Percentiles rank a stretch among this genome's conserved stretches.
phyloP scores from a whole-genome alignment of 164 flowering plant genomes.

The Vitis rotundifolia region DNA sequence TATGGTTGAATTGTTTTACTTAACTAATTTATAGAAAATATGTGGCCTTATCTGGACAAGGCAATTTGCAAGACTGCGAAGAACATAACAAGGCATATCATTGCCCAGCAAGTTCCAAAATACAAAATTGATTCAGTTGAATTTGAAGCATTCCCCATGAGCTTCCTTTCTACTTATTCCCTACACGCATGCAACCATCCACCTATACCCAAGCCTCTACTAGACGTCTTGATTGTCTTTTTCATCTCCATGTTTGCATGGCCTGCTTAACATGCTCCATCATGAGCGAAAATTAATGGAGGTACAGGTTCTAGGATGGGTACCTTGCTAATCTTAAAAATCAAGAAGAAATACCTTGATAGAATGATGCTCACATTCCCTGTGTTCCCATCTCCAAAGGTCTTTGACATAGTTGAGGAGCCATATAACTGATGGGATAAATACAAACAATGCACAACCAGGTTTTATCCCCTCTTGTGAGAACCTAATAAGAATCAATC shows the following conservation, averaged over 20 bases:
- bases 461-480: no score
- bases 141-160: slow-evolving; percentile 79
- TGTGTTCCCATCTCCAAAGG: slow-evolving; percentile 37
- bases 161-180: no score
- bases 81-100: slow-evolving; percentile 83
- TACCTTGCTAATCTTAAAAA: slow-evolving; percentile 27
- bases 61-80: slow-evolving; percentile 89
- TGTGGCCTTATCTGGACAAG: slow-evolving; percentile 99
- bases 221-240: no score
- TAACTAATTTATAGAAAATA: slow-evolving; percentile 64
- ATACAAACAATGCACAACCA: no score
- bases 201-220: no score
- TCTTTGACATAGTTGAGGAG: no score
- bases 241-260: no score
- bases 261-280: no score
- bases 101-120: slow-evolving; percentile 91
- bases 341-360: slow-evolving; percentile 32
- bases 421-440: no score
- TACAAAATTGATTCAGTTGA: slow-evolving; percentile 92
- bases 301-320: slow-evolving; percentile 39
- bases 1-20: slow-evolving; percentile 97
- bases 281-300: no score
- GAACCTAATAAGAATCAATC: no score
- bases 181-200: no score
- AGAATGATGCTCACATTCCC: slow-evolving; percentile 36